These are phyloP conservation scores for Desmodesmus armatus DNA, from an alignment of 139 green algal genomes.

Conservation along the genomic window DNA sequence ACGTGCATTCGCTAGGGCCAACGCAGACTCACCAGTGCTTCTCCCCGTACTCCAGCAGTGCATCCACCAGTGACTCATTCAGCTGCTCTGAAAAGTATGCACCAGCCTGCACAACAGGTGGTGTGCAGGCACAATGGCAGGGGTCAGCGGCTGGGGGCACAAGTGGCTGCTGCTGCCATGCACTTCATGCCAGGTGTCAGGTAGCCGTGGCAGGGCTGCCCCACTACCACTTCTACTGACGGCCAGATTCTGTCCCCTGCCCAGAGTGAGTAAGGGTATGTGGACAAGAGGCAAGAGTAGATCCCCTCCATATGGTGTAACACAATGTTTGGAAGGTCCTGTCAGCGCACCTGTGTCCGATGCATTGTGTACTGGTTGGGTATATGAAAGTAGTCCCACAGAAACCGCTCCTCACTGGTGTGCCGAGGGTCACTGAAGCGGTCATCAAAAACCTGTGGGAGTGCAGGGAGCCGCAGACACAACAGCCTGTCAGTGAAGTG, in stretches of 20 bases:
- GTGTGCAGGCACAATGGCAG: background rate
- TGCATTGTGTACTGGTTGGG: conserved; percentile 83
- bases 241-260: no score
- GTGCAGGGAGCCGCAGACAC: background rate
- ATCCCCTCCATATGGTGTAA: no score
- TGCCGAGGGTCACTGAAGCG: conserved; percentile 63
- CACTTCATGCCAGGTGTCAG: no score
- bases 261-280: no score
- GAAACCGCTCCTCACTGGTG: conserved; percentile 69
- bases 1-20: no score
- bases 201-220: no score
- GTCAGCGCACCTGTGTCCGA: conserved; percentile 73
- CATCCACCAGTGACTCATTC: conserved; percentile 71
- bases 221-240: no score
- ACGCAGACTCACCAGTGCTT: conserved; percentile 54
- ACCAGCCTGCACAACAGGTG: background rate
- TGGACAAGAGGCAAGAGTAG: no score
- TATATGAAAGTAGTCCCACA: conserved; percentile 77
- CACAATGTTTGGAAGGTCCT: no score
- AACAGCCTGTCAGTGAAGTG: no score
- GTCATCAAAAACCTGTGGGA: conserved; percentile 27
- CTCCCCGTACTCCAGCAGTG: conserved; percentile 77
- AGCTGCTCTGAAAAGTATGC: conserved; percentile 45
- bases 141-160: no score
- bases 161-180: no score